Base-by-base conservation (phyloP, 495 filamentous ascomycete genomes). In the Aspergillus baeticus region DNA sequence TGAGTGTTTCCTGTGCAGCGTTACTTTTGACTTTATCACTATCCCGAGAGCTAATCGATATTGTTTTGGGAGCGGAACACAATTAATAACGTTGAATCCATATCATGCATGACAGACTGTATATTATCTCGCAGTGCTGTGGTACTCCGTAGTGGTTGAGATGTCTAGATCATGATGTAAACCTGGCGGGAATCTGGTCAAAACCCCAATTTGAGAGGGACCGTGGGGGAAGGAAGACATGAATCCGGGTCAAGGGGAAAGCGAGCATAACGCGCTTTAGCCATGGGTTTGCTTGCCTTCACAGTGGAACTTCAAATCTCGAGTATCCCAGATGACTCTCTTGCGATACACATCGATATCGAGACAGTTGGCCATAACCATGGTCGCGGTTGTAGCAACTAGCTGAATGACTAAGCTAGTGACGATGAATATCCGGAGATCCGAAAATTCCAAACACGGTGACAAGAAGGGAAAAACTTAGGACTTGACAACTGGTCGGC, bases 391-490 rank as follows among this genome's bases (percentile, higher is more conserved):
- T 36, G 18, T 49, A 49, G 31, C 31, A 49, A 36, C 17, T 15
- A 73, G 69, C 58, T 58, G 58, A 65, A 59, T 58, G 58, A 65
- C 68, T 57, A 51, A 57, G 54, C 55, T 35, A 34, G 23, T 22
- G 26, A 55, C 63, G 61, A 70, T 58, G 58, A 68, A 65, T 67
- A 70, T 68, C 72, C 71, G 71, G 61, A 62, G 68, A 71, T 65
- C 72, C 71, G 72, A 74, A 62, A 74, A 69, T 68, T 63, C 65
- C 23, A 48, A 58, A 54, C 37, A 59, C 42, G 44, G 41, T 47
- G 49, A 31, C 48, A 21, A 23, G 17, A 68, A 52, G 55, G 47
- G 51, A 52, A 73, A 70, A 73, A 73, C 63, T 64, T 29, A 61
- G 63, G 64, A 66, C 72, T 65, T 54, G 56, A 59, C 65, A 72